phyloP scores from a whole-genome alignment of 768 basidiomycete genomes.

The Strobilomyces dryophilus region DNA sequence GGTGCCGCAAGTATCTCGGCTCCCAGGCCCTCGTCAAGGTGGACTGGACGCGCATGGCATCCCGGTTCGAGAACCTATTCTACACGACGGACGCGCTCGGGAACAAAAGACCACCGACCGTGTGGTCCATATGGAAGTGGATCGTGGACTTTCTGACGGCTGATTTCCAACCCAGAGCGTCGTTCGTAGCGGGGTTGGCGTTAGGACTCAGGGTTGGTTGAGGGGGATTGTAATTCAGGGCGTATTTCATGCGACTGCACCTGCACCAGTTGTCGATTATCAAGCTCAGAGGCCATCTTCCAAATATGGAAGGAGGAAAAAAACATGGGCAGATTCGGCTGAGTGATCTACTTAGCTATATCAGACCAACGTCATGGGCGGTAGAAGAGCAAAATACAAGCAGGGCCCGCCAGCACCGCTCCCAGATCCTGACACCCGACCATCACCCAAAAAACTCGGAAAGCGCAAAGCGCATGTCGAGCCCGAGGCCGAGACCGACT shows the following conservation, averaged over 20 bases:
- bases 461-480: constrained; percentile 66
- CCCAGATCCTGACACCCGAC: constrained; percentile 30
- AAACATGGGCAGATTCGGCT: not conserved
- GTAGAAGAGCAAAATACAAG: constrained; percentile 82
- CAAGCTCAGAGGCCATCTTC: not conserved
- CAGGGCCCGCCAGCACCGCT: constrained; percentile 67
- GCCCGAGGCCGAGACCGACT: constrained; percentile 24
- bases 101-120: constrained; percentile 53
- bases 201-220: constrained; percentile 82
- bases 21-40: constrained; percentile 70
- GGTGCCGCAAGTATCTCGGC: constrained; percentile 64
- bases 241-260: not conserved
- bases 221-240: constrained; percentile 5
- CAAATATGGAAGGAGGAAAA: constrained; percentile 27
- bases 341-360: not conserved
- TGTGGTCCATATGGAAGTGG: constrained; percentile 63
- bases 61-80: constrained; percentile 69
- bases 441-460: constrained; percentile 55
- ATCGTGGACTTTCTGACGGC: constrained; percentile 80
- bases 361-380: constrained; percentile 57
- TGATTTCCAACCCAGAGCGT: constrained; percentile 88
- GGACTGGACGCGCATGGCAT: constrained; percentile 68
- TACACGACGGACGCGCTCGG: constrained; percentile 61
- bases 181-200: constrained; percentile 79
- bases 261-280: too few species aligned